Percentiles rank a stretch among this genome's conserved stretches.
Conservation (phyloP, 1,139 yeast genomes). For the Diutina mesorugosa region DNA sequence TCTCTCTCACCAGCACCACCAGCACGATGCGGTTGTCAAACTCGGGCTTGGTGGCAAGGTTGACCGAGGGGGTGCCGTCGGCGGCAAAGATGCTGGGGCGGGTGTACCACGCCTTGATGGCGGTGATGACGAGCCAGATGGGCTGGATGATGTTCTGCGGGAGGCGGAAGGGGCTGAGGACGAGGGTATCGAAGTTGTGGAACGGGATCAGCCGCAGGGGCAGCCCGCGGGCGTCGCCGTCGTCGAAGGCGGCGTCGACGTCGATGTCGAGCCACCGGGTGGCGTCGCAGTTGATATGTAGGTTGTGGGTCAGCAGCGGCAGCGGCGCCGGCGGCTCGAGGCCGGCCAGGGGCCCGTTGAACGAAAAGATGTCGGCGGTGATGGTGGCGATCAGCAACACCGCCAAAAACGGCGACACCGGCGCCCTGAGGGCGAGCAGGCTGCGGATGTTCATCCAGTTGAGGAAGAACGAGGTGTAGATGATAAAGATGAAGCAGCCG, state of each 20-base stretch:
- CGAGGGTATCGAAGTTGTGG: conserved; percentile 1
- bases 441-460: background rate
- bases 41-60: background rate
- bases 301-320: background rate
- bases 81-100: background rate
- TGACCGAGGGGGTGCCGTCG: background rate
- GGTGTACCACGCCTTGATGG: background rate
- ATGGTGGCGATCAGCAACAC: background rate
- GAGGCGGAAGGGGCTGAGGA: background rate
- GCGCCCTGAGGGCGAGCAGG: background rate
- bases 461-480: background rate
- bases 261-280: background rate
- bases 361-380: conserved; percentile 1
- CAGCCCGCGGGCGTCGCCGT: background rate
- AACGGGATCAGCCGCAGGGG: background rate
- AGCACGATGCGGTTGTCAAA: background rate
- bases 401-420: background rate
- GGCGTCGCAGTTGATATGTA: background rate
- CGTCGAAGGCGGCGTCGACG: background rate
- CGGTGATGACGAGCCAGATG: background rate
- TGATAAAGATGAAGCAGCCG: background rate
- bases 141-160: background rate
- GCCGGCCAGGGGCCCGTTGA: background rate
- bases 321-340: background rate
- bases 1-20: background rate